Conservation (phyloP, 2,329 filamentous ascomycete species). For the Aspergillus novoparasiticus region DNA sequence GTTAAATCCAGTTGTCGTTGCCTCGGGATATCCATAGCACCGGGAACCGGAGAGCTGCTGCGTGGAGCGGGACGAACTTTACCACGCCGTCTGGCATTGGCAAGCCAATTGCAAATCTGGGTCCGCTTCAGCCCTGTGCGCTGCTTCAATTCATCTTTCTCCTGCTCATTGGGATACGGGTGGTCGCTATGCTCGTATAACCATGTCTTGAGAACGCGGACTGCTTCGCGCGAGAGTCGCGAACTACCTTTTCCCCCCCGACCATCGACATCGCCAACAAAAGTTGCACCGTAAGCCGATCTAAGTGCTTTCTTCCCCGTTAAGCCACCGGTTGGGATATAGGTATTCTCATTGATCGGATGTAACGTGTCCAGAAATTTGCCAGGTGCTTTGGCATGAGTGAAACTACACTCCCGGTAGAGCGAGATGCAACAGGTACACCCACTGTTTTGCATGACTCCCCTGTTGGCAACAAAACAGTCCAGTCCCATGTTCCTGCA, state of each 20-base stretch:
- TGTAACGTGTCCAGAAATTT: slow-evolving; percentile 49
- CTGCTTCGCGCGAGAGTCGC: slow-evolving; percentile 77
- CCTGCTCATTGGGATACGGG: slow-evolving; percentile 84
- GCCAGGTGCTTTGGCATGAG: slow-evolving; percentile 42
- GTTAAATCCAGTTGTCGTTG: slow-evolving; percentile 52
- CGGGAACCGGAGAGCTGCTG: slow-evolving; percentile 69
- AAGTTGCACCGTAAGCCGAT: slow-evolving; percentile 39
- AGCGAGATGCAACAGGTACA: slow-evolving; percentile 53
- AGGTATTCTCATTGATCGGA: slow-evolving; percentile 46
- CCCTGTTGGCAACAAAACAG: slow-evolving; percentile 49
- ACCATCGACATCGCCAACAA: slow-evolving; percentile 40
- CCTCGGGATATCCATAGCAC: slow-evolving; percentile 73
- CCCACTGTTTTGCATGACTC: slow-evolving; percentile 43
- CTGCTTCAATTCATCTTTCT: slow-evolving; percentile 77
- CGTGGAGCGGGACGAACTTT: slow-evolving; percentile 69
- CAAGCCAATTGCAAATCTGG: slow-evolving; percentile 91
- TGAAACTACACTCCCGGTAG: slow-evolving; percentile 52
- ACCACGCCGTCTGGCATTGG: slow-evolving; percentile 80
- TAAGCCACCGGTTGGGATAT: slow-evolving; percentile 40
- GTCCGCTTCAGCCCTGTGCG: slow-evolving; percentile 79
- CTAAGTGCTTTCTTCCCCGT: slow-evolving; percentile 46
- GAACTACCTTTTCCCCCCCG: slow-evolving; percentile 66
- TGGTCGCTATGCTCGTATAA: slow-evolving; percentile 76
- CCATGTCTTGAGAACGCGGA: slow-evolving; percentile 83
- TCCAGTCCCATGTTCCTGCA: slow-evolving; percentile 50